Conservation (phyloP, 441 rosid species). For the Aquilaria agallochum region DNA sequence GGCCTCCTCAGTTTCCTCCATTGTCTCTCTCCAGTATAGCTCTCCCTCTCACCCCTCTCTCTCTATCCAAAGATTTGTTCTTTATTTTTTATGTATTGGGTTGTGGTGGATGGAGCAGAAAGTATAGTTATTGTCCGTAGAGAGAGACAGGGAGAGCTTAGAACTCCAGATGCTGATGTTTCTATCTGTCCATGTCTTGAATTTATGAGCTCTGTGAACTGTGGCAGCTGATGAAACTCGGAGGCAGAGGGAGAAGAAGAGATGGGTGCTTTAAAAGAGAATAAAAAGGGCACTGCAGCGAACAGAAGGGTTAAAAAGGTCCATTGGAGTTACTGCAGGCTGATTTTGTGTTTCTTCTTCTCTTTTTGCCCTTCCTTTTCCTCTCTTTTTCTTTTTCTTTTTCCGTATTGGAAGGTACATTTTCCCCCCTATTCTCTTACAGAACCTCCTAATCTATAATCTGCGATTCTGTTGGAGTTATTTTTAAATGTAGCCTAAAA, state of each 20-base stretch:
- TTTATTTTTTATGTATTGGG: no score
- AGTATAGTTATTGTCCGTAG: conserved; percentile 25
- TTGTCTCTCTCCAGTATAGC: conserved; percentile 9
- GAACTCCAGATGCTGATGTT: conserved; percentile 20
- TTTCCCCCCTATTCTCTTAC: no score
- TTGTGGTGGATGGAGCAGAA: not conserved
- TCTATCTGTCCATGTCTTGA: conserved; percentile 24
- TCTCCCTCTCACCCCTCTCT: no score
- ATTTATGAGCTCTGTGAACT: conserved; percentile 1
- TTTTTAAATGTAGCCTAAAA: no score
- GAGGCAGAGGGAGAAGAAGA: conserved; percentile 2
- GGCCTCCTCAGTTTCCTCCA: conserved; percentile 70
- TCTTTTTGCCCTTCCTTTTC: not conserved
- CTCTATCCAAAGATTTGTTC: no score
- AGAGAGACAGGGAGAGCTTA: conserved; percentile 11
- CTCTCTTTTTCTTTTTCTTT: no score
- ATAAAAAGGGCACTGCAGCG: conserved; percentile 8
- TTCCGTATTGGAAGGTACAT: no score
- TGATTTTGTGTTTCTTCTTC: not conserved
- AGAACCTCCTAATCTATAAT: no score
- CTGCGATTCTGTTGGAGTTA: no score
- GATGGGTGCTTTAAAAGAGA: conserved; percentile 13
- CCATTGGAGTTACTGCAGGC: conserved; percentile 21
- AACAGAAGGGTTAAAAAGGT: conserved; percentile 16
- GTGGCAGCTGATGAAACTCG: conserved; percentile 18